Evolutionary conservation across 148 eudicot species (phyloP), one percentile per base, ranked within the genome.

Genomic region (Vaccinium myrtillus): DNA sequence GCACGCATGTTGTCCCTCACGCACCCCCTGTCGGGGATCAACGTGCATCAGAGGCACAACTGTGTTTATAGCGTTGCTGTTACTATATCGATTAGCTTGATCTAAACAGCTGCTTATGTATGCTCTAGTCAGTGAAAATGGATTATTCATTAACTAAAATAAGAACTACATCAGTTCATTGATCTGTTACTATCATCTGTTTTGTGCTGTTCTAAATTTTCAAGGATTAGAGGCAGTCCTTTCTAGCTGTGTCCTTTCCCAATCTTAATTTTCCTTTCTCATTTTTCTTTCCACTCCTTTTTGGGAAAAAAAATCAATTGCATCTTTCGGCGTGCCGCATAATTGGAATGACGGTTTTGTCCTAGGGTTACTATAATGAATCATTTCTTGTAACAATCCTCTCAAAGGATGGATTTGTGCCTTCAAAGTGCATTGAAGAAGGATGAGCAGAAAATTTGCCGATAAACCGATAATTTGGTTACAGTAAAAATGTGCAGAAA

Each of bases 291-390:
- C 5, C 73, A 67, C 58, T 51, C 21, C 80, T 77, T 25, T 51
- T 14, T 12, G 43, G 16, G 2, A 27, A 14, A 13, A n/a, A 14
- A 16, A 5, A 12, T 27, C 14, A 16, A 14, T 0, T 12, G 18
- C 79, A 77, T 77, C 79, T 77, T 77, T 77, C 58, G 54, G 79
- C 56, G 79, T 77, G 23, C 54, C 23, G n/a, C 21, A 77, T 6
- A n/a, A 49, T 77, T 21, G 30, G 56, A 19, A 16, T 49, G 14
- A 12, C 36, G 0, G 54, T 75, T 36, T 23, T n/a, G 55, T 36
- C 56, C 79, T 48, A 49, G 50, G 25, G 78, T 21, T 74, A 16
- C 77, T 74, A 5, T 39, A 23, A 21, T 61, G 11, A 21, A 46
- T 46, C 78, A 75, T 19, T 46, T 13, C 5, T 46, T 8, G 21